Base-by-base conservation (phyloP, 768 basidiomycete species). In the Lactarius quietus region DNA sequence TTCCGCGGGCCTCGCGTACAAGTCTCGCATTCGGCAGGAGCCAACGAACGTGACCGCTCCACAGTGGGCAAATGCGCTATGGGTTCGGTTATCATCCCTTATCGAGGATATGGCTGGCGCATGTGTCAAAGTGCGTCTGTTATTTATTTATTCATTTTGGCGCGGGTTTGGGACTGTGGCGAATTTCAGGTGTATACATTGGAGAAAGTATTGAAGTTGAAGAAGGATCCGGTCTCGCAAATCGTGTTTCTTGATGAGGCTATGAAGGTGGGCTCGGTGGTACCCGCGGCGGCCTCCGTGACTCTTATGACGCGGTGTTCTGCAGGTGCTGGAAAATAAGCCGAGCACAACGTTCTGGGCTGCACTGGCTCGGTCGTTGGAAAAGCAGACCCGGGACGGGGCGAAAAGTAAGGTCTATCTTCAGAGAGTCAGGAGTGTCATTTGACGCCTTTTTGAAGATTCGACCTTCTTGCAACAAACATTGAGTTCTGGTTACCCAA, bases 261-360 rank as follows among this genome's bases (percentile, higher is more conserved):
- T 0, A 90, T 98, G 90, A 92, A 94, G 80, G 93, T 93, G 20
- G 56, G 78, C 39, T 38, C 38, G 14, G 39, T n/a, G 5, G n/a
- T 28, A 33, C n/a, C 7, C n/a, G n/a, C n/a, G n/a, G 4, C 12
- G 6, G 9, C 28, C 1, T 7, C 52, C 28, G 20, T 39, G 26
- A 36, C 23, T 39, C 8, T 54, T 5, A 29, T 28, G 35, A 55
- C 38, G 36, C 28, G 23, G 36, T n/a, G n/a, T 36, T 51, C 54
- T 36, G 10, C 70, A 95, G 92, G 78, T 85, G 6, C 80, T 98
- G 9, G 97, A 98, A 69, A 93, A 87, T 74, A 95, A 90, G 73
- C 97, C 97, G 1, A 95, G 91, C 66, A 83, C 88, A 26, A 87
- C 85, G 2, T 98, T 98, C 76, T 99, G 97, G 97, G 84, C 88